A percentile compares a stretch with the other conserved stretches of the same genome.
These are phyloP conservation scores for Globisporangium polare DNA, from an alignment of 352 stramenopile species.

Conservation along the genomic window DNA sequence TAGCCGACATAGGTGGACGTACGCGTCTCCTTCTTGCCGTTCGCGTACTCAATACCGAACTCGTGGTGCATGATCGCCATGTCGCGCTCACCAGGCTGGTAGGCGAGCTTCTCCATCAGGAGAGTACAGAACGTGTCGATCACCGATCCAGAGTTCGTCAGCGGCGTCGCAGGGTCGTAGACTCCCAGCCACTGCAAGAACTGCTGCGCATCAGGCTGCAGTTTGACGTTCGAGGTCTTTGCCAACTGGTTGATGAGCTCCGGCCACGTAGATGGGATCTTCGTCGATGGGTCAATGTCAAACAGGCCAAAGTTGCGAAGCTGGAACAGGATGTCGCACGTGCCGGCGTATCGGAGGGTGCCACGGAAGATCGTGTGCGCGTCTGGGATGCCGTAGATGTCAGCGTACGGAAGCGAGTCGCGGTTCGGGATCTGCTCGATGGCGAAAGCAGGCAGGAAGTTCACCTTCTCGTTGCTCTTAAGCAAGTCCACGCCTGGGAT, in stretches of 20 bases:
- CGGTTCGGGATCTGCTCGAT: constrained; percentile 96
- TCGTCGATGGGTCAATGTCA: constrained; percentile 49
- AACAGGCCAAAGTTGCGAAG: constrained; percentile 90
- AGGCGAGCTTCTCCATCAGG: constrained; percentile 88
- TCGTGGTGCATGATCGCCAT: constrained; percentile 95
- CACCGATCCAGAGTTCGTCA: constrained; percentile 51
- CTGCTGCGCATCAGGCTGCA: constrained; percentile 47
- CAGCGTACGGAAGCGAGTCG: constrained; percentile 89
- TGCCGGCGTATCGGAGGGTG: constrained; percentile 93
- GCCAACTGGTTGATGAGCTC: constrained; percentile 72
- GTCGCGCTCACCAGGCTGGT: constrained; percentile 89
- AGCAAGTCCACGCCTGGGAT: constrained; percentile 88
- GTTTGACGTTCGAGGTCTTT: constrained; percentile 25
- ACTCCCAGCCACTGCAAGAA: constrained; percentile 82
- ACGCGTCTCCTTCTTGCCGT: constrained; percentile 84
- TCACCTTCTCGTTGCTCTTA: constrained; percentile 71
- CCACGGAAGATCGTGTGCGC: constrained; percentile 91
- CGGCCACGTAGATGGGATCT: constrained; percentile 69
- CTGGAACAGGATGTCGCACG: constrained; percentile 89
- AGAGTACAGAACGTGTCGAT: constrained; percentile 86
- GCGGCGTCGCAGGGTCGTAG: constrained; percentile 43
- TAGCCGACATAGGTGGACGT: constrained; percentile 92
- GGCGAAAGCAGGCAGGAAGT: constrained; percentile 89
- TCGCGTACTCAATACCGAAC: constrained; percentile 75
- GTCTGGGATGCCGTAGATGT: constrained; percentile 94